Base-by-base conservation (phyloP, 2,329 filamentous ascomycete genomes). In the Clonostachys solani region DNA sequence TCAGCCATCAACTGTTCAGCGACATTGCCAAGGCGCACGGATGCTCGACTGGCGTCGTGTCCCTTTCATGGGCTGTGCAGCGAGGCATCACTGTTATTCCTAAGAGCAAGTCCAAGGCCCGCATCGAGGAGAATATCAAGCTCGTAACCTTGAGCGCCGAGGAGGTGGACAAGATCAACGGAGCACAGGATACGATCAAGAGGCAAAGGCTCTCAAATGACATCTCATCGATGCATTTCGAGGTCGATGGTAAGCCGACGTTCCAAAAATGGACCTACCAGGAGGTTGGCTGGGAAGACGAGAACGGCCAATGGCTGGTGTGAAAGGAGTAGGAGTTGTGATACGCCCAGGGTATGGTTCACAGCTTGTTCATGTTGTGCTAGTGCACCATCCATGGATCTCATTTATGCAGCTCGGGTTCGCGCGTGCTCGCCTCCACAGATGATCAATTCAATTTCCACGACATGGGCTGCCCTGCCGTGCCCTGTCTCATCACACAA, bases 211-310 rank as follows among this genome's bases (percentile, higher is more conserved):
- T 59, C 15, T 52, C 54, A 6, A 49, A 59, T 36, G 29, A 46
- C 16, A 55, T 56, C n/a, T 42, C 45, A n/a, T 35, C 35, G 4
- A 44, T 52, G 35, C 41, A 48, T 34, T 40, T 52, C 6, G 49
- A 54, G 44, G 50, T 58, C 15, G 51, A 59, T 42, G 59, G 57
- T 10, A 53, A 54, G 41, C 17, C 41, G 23, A 54, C 56, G 16
- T 46, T 56, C 12, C 40, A 49, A 37, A 54, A 53, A 3, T 61
- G 59, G 59, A 54, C 53, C 5, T 50, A 47, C 23, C 49, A 44
- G 12, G 59, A 61, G 10, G 51, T 60, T 44, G 59, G 59, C 4
- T 61, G 57, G 53, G 59, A 61, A 45, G 54, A 61, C 38, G 56
- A 57, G 41, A 16, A 59, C 13, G 59, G 59, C 16, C 56, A 61